Base-by-base conservation (phyloP, 1,139 yeast genomes). In the Wickerhamiella pararugosa region DNA sequence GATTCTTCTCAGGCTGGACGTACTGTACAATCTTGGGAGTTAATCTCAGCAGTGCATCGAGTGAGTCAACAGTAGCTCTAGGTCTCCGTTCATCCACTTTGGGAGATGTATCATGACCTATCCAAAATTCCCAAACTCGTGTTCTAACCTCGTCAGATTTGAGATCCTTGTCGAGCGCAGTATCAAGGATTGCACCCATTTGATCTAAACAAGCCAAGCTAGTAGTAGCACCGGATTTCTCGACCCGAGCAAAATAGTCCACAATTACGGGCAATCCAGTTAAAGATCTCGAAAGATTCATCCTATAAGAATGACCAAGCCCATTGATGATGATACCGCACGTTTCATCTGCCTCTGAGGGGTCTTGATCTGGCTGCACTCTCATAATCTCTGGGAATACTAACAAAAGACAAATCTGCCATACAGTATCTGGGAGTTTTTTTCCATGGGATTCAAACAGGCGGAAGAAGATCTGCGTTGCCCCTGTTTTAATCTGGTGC, bases 401-500 rank as follows among this genome's bases (percentile, higher is more conserved):
- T 25, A 64, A 53, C 25, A 49, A 47, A 34, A 59, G 58, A 31
- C 65, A 60, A 1, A 63, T 54, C 29, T 53, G 50, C 69, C 69
- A 64, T 1, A 59, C 62, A 8, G 50, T 50, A 1, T 49, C 46
- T 1, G 75, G 69, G 33, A 79, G 63, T 31, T 66, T 63, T 8
- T 62, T 55, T 0, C 90, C 84, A 58, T 82, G 90, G 1, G 87
- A 76, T 43, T 84, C 93, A 46, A 86, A 69, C 34, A 87, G 79
- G 51, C 87, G 76, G 60, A 83, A 83, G 51, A 86, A 75, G 0
- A 94, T 87, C 55, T 84, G 94, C 28, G 84, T 72, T 0, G 95
- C 77, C 1, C 95, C 95, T 54, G 84, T 84, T 49, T 93, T 69
- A 1, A 87, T 94, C 51, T 84, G 94, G 0, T 79, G 73, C 44